Percentiles rank a stretch among this genome's conserved stretches.
Conservation (phyloP, 1,139 yeast genomes). For the Chernovozyma aurita region DNA sequence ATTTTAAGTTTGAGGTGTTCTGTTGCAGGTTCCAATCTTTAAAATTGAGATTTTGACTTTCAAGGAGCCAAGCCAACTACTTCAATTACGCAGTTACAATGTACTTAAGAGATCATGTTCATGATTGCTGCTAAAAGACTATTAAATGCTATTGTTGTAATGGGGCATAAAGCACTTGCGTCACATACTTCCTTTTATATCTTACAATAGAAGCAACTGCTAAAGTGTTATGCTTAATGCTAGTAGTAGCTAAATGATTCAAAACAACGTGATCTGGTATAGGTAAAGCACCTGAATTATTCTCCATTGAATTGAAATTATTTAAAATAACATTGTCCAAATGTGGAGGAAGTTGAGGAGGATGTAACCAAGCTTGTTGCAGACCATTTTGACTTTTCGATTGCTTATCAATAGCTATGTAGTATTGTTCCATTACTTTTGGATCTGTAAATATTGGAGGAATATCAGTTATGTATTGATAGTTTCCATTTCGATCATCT, state of each 20-base stretch:
- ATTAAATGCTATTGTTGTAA: constrained; percentile 24
- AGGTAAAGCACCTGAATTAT: constrained; percentile 47
- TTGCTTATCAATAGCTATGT: constrained; percentile 67
- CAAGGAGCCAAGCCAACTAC: too few species aligned
- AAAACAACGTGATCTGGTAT: constrained; percentile 47
- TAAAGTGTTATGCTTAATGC: constrained; percentile 45
- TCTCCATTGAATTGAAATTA: constrained; percentile 44
- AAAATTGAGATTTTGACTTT: too few species aligned
- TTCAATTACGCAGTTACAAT: not conserved
- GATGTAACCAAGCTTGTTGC: constrained; percentile 65
- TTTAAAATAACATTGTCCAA: constrained; percentile 45
- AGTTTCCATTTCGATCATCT: constrained; percentile 25
- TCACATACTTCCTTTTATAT: constrained; percentile 44
- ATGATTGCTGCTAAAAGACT: not conserved
- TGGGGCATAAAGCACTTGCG: constrained; percentile 48
- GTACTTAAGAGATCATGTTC: not conserved
- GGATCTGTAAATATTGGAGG: constrained; percentile 91
- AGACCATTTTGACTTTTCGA: constrained; percentile 59
- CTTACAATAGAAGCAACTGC: constrained; percentile 48
- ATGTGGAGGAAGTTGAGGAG: constrained; percentile 51
- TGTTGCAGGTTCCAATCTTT: too few species aligned
- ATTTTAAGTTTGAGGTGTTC: not conserved
- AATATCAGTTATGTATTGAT: constrained; percentile 60
- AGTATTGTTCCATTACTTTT: constrained; percentile 55
- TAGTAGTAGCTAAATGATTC: constrained; percentile 46